Evolutionary conservation across 2,329 filamentous ascomycete genomes (phyloP).

Genomic region (Talaromyces sp.): DNA sequence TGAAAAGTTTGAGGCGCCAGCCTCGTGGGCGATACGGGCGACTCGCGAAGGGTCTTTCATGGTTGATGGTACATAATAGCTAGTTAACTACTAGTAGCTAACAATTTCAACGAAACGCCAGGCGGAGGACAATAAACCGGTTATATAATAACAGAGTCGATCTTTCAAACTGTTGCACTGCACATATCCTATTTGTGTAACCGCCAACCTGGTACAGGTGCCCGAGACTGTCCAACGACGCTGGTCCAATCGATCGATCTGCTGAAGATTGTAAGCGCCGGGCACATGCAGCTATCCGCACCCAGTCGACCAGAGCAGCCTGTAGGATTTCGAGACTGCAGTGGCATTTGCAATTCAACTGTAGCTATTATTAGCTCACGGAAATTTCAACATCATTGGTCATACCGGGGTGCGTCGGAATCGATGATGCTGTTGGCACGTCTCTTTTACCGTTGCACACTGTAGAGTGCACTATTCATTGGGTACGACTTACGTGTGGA

Average conservation of each 20-base stretch:
- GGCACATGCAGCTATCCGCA: not conserved
- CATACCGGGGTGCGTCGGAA: not conserved
- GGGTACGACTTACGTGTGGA: not conserved
- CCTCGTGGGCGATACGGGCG: not conserved
- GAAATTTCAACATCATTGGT: not conserved
- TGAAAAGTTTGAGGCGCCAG: not conserved
- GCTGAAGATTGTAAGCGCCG: not conserved
- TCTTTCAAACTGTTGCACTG: not conserved
- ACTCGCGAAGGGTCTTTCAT: slow-evolving; percentile 1
- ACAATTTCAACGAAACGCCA: not conserved
- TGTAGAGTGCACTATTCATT: too few species aligned
- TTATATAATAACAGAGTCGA: not conserved
- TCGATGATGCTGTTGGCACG: not conserved
- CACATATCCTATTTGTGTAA: not conserved
- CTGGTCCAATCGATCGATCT: not conserved
- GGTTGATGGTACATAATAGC: not conserved
- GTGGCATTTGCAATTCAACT: not conserved
- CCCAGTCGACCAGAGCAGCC: not conserved
- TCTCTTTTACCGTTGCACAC: not conserved
- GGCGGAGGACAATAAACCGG: not conserved
- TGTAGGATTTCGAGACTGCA: not conserved
- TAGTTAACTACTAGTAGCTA: not conserved
- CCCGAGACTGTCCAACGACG: not conserved
- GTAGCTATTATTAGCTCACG: not conserved
- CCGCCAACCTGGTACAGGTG: not conserved